Percentiles rank a stretch among this genome's conserved stretches.
Conservation (phyloP, 1,284 basidiomycete genomes). For the Pseudozyma tsukubaensis region DNA sequence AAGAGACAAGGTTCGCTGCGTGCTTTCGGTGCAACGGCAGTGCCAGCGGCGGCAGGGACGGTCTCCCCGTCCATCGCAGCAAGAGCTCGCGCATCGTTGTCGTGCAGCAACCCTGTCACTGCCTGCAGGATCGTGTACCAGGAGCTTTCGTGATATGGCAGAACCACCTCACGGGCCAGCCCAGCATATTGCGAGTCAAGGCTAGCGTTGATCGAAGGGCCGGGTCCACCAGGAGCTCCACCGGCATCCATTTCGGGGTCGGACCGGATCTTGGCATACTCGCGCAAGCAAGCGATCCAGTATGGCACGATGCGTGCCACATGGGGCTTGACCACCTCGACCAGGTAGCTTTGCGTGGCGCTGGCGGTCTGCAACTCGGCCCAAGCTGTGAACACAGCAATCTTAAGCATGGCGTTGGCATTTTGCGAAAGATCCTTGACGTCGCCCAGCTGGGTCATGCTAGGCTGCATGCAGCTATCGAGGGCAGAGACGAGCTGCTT, state of each 20-base stretch:
- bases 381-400: conserved; percentile 95
- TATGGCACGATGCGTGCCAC: conserved; percentile 79
- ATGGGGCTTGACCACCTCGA: conserved; percentile 85
- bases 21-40: conserved; percentile 5
- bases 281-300: conserved; percentile 89
- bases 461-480: conserved; percentile 78
- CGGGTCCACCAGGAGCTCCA: conserved; percentile 71
- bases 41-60: conserved; percentile 54
- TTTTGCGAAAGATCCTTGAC: conserved; percentile 88
- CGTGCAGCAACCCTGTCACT: conserved; percentile 82
- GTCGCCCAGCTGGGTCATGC: conserved; percentile 86
- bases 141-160: conserved; percentile 77
- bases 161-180: conserved; percentile 86
- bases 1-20: conserved; percentile 78
- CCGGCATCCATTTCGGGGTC: conserved; percentile 77
- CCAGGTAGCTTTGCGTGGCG: conserved; percentile 79
- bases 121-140: conserved; percentile 90
- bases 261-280: conserved; percentile 86
- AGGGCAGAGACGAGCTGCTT: conserved; percentile 83
- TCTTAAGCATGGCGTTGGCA: conserved; percentile 92
- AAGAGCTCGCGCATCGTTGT: conserved; percentile 77
- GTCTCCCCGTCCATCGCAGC: conserved; percentile 81
- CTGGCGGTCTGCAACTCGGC: conserved; percentile 89
- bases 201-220: conserved; percentile 69
- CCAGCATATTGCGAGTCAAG: conserved; percentile 83